A percentile compares a stretch with the other conserved stretches of the same genome.
Conservation (phyloP, 805 yeast species). For the Candida multigemmis region DNA sequence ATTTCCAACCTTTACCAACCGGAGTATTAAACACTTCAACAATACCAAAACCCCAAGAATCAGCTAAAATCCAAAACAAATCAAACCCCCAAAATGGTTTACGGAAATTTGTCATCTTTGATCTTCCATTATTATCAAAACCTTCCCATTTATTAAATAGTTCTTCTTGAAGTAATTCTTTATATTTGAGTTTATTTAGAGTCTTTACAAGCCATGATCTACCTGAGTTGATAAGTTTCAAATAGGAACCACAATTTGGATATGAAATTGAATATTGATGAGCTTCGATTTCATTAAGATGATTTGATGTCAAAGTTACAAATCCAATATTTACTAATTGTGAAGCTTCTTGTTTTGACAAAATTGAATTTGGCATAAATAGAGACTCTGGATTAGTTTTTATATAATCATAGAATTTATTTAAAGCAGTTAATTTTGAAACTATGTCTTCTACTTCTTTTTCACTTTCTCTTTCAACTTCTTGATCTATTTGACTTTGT, state of each 20-base stretch:
- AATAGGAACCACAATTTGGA: conserved; percentile 43
- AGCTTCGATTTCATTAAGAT: conserved; percentile 30
- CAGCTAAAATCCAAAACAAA: conserved; percentile 41
- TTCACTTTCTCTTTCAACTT: conserved; percentile 3
- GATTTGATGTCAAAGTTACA: conserved; percentile 36
- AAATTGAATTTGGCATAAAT: conserved; percentile 12
- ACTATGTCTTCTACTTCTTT: conserved; percentile 4
- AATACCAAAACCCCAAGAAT: conserved; percentile 42
- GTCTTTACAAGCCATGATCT: conserved; percentile 34
- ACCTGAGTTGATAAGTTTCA: conserved; percentile 36
- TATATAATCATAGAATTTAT: conserved; percentile 13
- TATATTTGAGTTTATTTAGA: conserved; percentile 25
- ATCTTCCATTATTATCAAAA: conserved; percentile 10
- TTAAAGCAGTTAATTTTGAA: conserved; percentile 7
- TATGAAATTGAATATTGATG: conserved; percentile 33
- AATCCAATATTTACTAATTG: conserved; percentile 31
- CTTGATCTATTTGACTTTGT: conserved; percentile 3
- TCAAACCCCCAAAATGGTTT: conserved; percentile 44
- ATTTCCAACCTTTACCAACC: conserved; percentile 50
- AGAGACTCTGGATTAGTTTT: conserved; percentile 16
- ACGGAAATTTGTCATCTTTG: conserved; percentile 29
- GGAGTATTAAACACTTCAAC: conserved; percentile 46
- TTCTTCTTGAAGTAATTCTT: conserved; percentile 35
- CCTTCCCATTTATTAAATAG: conserved; percentile 40
- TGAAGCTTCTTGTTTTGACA: conserved; percentile 17